Percentiles rank a stretch among this genome's conserved stretches.
Conservation (phyloP, 768 basidiomycete genomes). For the Gymnopilus dilepis region DNA sequence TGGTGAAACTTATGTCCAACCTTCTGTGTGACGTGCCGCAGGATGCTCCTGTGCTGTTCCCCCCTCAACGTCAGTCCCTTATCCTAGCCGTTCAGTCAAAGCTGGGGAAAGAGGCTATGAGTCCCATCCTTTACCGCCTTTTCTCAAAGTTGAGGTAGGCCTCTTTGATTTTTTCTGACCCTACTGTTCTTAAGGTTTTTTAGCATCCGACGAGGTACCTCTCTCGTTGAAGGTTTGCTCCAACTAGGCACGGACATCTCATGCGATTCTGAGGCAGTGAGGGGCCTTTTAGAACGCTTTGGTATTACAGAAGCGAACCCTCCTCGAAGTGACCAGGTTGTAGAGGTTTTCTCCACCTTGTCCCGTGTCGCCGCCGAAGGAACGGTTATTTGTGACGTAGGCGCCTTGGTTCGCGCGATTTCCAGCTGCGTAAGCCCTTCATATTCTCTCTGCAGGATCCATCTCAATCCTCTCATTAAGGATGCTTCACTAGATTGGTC, state of each 20-base stretch:
- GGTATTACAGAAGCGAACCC: slow-evolving; percentile 75
- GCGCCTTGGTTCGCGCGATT: slow-evolving; percentile 73
- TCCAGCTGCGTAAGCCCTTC: slow-evolving; percentile 68
- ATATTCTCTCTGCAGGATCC: background rate
- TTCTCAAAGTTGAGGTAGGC: slow-evolving; percentile 74
- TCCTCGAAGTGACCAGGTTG: slow-evolving; percentile 70
- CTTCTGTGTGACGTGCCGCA: slow-evolving; percentile 72
- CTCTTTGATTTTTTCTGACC: slow-evolving; percentile 15
- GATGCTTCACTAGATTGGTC: slow-evolving; percentile 78
- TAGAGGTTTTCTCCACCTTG: slow-evolving; percentile 73
- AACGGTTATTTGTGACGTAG: slow-evolving; percentile 72
- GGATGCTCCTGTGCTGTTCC: slow-evolving; percentile 75
- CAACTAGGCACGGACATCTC: slow-evolving; percentile 84
- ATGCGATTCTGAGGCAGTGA: slow-evolving; percentile 70
- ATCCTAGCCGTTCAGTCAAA: slow-evolving; percentile 78
- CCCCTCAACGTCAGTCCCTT: slow-evolving; percentile 74
- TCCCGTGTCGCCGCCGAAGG: slow-evolving; percentile 77
- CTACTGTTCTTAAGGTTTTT: slow-evolving; percentile 12
- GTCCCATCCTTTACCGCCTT: slow-evolving; percentile 75
- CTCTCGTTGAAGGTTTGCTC: slow-evolving; percentile 76
- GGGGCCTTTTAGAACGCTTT: slow-evolving; percentile 74
- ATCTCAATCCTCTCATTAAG: slow-evolving; percentile 42
- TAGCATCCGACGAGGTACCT: slow-evolving; percentile 70
- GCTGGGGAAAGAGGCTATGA: slow-evolving; percentile 77
- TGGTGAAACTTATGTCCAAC: slow-evolving; percentile 81